These are phyloP conservation scores for Trametes pubescens DNA, from an alignment of 1,284 basidiomycete genomes.

Conservation along the genomic window DNA sequence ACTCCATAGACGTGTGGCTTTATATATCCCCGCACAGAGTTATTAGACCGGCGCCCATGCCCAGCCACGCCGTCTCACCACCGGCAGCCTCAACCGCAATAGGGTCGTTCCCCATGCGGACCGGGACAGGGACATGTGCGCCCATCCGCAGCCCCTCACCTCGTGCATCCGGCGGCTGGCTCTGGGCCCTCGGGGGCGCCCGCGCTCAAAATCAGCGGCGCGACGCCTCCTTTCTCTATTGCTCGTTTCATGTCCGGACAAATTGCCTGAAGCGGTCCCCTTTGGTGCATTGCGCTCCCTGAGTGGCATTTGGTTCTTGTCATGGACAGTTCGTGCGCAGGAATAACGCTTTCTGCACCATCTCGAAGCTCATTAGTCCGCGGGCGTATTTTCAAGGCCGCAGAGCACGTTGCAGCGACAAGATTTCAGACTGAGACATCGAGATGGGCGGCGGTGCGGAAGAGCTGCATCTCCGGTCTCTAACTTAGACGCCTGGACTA, in stretches of 20 bases:
- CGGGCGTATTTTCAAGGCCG: too few species aligned
- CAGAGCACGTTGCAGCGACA: background rate
- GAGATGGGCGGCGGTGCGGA: conserved; percentile 3
- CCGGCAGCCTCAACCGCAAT: background rate
- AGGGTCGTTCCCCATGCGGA: conserved; percentile 2
- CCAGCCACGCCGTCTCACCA: too few species aligned
- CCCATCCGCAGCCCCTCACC: background rate
- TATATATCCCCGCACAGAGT: too few species aligned
- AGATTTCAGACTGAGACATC: background rate
- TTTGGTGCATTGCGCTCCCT: too few species aligned
- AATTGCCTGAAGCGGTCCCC: too few species aligned
- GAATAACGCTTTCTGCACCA: background rate
- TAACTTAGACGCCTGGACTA: background rate
- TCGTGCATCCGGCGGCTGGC: background rate
- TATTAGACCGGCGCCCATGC: too few species aligned
- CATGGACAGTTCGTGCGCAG: too few species aligned
- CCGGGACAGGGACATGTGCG: background rate
- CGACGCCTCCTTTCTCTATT: too few species aligned
- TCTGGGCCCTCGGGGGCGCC: background rate
- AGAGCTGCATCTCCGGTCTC: background rate
- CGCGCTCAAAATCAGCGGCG: too few species aligned
- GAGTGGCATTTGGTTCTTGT: too few species aligned
- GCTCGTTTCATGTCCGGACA: too few species aligned
- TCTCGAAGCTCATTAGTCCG: too few species aligned
- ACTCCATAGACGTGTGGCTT: background rate